Evolutionary conservation across 345 rosid species (phyloP).

Genomic region (Eucalyptus tenuipes): DNA sequence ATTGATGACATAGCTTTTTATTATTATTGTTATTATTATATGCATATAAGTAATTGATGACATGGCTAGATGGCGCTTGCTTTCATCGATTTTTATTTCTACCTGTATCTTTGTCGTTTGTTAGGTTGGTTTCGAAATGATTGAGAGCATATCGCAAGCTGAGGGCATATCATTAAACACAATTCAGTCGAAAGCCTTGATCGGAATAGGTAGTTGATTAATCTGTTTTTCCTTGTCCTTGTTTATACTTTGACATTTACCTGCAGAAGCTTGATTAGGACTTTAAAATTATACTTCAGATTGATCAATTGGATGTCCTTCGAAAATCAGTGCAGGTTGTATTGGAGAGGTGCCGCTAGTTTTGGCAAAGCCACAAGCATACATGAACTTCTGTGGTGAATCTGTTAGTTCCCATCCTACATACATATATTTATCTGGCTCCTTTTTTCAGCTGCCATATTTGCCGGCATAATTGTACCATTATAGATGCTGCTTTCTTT

Average conservation of each 20-base stretch:
- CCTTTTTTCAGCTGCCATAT: neutral
- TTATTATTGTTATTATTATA: too few species aligned
- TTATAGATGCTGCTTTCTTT: neutral
- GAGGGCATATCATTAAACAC: constrained; percentile 65
- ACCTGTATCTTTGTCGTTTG: neutral
- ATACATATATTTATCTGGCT: neutral
- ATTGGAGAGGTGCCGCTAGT: constrained; percentile 79
- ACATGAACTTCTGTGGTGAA: constrained; percentile 94
- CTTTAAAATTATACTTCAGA: neutral
- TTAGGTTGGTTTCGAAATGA: constrained; percentile 95
- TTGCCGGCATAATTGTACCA: neutral
- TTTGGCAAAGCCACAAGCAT: constrained; percentile 87
- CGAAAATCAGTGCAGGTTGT: constrained; percentile 68
- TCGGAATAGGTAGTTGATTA: constrained; percentile 75
- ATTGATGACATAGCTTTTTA: neutral
- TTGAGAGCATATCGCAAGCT: constrained; percentile 49
- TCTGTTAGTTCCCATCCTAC: constrained; percentile 36
- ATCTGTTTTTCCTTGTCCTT: neutral
- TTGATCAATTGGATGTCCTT: neutral
- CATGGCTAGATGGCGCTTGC: neutral
- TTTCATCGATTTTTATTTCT: neutral
- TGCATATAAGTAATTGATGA: neutral
- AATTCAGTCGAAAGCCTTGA: constrained; percentile 80
- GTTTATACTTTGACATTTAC: neutral
- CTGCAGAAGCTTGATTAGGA: neutral